Base-by-base conservation (phyloP, 257 asterid species). In the Hygrophila difformis region DNA sequence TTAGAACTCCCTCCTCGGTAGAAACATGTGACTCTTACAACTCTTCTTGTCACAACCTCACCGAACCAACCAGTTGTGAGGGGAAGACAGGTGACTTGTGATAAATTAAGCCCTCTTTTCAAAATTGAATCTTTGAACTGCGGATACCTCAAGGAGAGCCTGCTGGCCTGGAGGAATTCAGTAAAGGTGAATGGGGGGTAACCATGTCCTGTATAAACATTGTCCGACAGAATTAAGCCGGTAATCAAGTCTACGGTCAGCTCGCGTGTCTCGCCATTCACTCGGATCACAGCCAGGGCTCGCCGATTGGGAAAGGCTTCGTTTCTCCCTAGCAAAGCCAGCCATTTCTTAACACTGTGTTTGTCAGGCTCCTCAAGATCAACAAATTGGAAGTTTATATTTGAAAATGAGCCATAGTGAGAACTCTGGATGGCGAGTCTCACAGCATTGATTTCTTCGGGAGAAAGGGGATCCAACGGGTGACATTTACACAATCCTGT, bases 51-150 rank as follows among this genome's bases (percentile, higher is more conserved):
- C 39, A 50, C 84, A 31, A 2, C 19, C 66, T 84, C 80, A 18
- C 95, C 93, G 38, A 53, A 84, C 93, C 89, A 84, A 8, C 89
- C 95, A 1, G 62, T 55, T 5, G 93, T 63, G 20, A 73, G 57
- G 13, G 89, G 93, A 12, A 80, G 16, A 33, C 89, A 84, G 5
- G 78, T 75, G 36, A 81, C 72, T 46, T 81, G 84, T 3, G 89
- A 70, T 39, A 75, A 18, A 51, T 77, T 75, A 23, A 84, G 71
- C 37, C 82, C 87, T 67, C 93, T 69, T 55, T 21, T 51, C 40
- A 33, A 55, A 47, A 81, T 49, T 14, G 93, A 84, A 33, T 68
- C 61, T 67, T 56, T 72, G 53, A 84, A 77, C 40, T 18, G 42
- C 6, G 73, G 67, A 44, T 73, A 20, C 59, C 0, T 66, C 31